Conservation (phyloP, 2,329 filamentous ascomycete genomes). For the Fusarium goolgardi region DNA sequence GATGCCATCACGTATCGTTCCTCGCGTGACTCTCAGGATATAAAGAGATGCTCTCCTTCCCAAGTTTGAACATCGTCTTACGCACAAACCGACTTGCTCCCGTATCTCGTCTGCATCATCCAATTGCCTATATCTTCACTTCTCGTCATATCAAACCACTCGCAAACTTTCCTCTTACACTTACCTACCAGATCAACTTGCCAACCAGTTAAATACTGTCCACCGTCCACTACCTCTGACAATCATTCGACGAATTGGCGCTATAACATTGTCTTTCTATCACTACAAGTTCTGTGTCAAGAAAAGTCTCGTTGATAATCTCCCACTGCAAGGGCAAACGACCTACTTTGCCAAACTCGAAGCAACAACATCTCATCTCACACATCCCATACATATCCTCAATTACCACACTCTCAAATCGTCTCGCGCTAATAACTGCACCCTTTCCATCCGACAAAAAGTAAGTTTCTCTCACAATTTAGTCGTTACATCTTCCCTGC, state of each 20-base stretch:
- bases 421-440: slow-evolving; percentile 8
- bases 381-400: slow-evolving; percentile 12
- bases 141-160: not conserved
- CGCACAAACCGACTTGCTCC: not conserved
- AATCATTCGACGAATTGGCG: not conserved
- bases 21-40: slow-evolving; percentile 47
- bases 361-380: slow-evolving; percentile 3
- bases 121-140: not conserved
- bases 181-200: not conserved
- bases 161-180: slow-evolving; percentile 5
- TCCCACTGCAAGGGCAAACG: slow-evolving; percentile 8
- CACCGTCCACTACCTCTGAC: slow-evolving; percentile 5
- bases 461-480: slow-evolving; percentile 27
- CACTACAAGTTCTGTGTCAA: not conserved
- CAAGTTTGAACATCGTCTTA: slow-evolving; percentile 12
- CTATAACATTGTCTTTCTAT: not conserved
- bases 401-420: not conserved
- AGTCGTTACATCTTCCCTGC: not conserved
- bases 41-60: slow-evolving; percentile 42
- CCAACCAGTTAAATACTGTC: not conserved
- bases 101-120: slow-evolving; percentile 12
- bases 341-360: slow-evolving; percentile 8
- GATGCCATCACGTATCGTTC: slow-evolving; percentile 43
- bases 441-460: slow-evolving; percentile 28
- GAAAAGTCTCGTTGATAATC: not conserved